Percentiles rank a stretch among this genome's conserved stretches.
These are phyloP conservation scores for Naegleria fowleri DNA, from an alignment of 208 protist species.

Conservation along the genomic window DNA sequence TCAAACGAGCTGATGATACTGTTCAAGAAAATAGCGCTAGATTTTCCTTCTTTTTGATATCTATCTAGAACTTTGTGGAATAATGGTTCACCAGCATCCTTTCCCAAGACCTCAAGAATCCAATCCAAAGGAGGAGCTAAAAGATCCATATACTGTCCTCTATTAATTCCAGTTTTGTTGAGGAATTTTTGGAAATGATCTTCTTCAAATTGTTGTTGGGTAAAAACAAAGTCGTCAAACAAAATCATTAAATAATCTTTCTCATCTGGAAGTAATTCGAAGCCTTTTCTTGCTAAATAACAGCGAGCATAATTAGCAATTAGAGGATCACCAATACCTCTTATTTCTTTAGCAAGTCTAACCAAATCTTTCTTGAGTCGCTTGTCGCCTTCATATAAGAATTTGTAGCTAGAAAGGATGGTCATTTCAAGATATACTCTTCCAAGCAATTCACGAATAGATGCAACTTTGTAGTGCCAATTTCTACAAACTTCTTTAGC, in stretches of 20 bases:
- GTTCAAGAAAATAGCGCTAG: slow-evolving; percentile 50
- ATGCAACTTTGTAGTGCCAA: slow-evolving; percentile 81
- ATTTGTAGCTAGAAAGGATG: slow-evolving; percentile 58
- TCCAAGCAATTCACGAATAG: slow-evolving; percentile 71
- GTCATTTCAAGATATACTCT: slow-evolving; percentile 66
- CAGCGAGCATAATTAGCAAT: slow-evolving; percentile 58
- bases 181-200: slow-evolving; percentile 32
- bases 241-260: slow-evolving; percentile 22
- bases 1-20: slow-evolving; percentile 53
- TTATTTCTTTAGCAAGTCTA: slow-evolving; percentile 51
- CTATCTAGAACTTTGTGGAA: slow-evolving; percentile 15
- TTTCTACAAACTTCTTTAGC: slow-evolving; percentile 65
- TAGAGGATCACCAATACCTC: slow-evolving; percentile 70
- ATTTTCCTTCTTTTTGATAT: slow-evolving; percentile 27
- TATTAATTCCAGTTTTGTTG: slow-evolving; percentile 33
- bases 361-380: slow-evolving; percentile 36
- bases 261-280: slow-evolving; percentile 23
- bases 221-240: slow-evolving; percentile 39
- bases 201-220: slow-evolving; percentile 21
- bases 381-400: slow-evolving; percentile 44
- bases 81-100: not conserved
- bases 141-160: slow-evolving; percentile 55
- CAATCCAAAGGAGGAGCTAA: slow-evolving; percentile 63
- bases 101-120: slow-evolving; percentile 52
- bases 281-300: slow-evolving; percentile 59